A percentile compares a stretch with the other conserved stretches of the same genome.
phyloP scores from a whole-genome alignment of 495 filamentous ascomycete species.

The Aspergillus diversus region DNA sequence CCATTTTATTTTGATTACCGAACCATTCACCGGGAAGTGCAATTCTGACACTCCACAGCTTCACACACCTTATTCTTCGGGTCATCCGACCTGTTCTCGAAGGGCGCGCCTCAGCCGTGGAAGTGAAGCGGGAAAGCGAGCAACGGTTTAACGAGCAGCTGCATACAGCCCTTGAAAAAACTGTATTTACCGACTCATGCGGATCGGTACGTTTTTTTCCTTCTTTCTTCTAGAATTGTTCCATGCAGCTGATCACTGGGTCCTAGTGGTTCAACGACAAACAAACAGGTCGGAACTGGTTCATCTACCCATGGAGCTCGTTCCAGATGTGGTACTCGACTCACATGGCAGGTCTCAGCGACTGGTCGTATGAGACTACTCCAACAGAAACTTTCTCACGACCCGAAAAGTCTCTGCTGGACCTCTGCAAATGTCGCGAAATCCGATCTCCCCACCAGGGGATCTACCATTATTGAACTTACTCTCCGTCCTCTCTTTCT shows the following conservation, averaged over 20 bases:
- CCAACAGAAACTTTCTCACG: background rate
- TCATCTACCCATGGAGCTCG: conserved; percentile 29
- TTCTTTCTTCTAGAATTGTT: conserved; percentile 3
- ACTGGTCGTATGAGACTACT: conserved; percentile 6
- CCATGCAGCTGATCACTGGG: background rate
- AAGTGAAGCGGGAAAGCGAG: conserved; percentile 19
- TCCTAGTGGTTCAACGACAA: conserved; percentile 19
- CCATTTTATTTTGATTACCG: background rate
- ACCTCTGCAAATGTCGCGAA: conserved; percentile 7
- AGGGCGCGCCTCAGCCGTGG: conserved; percentile 18
- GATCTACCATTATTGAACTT: conserved; percentile 7
- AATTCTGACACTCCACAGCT: conserved; percentile 3
- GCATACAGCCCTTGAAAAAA: conserved; percentile 18
- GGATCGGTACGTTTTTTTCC: conserved; percentile 13
- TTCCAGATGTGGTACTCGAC: conserved; percentile 23
- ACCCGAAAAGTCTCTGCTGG: conserved; percentile 9
- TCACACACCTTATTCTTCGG: conserved; percentile 18
- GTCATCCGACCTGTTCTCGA: conserved; percentile 17
- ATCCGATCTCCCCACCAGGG: background rate
- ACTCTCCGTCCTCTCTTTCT: background rate
- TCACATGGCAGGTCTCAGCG: conserved; percentile 4
- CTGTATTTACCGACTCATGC: conserved; percentile 19
- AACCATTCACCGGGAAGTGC: too few species aligned
- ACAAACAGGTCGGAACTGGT: conserved; percentile 21
- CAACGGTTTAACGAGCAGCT: conserved; percentile 14